Base-by-base conservation (phyloP, 106 monocot species). In the Agapanthus africanus region DNA sequence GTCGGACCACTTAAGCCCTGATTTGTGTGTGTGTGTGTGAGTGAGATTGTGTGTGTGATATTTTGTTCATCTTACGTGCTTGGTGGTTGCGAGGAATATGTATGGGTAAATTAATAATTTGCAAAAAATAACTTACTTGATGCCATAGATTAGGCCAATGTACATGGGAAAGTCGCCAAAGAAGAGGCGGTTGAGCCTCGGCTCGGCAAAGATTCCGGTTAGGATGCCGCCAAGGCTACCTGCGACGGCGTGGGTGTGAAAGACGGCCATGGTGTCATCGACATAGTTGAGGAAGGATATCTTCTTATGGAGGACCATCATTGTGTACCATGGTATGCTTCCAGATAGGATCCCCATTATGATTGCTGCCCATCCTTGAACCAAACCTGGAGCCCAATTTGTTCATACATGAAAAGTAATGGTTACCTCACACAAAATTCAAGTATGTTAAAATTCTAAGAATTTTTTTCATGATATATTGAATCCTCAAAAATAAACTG, bases 301-400 rank as follows among this genome's bases (percentile, higher is more conserved):
- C 35, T 63, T 62, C 25, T 63, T 72, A 41, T 72, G 72, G 44
- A 72, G 72, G 33, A 72, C 72, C 72, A 72, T 72, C 72, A 72
- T 72, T 0, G 72, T 72, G 63, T 42, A 72, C 72, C 72, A 72
- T 0, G 72, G 72, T 23, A 72, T 50, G 72, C 72, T 72, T 11
- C 72, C 72, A 4, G 72, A 72, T 16, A 72, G 35, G 1, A 72
- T 19, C 1, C 72, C 72, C 40, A 72, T 63, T 54, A 72, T 41
- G 21, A 72, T 41, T 5, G 63, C 72, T 0, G 72, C 61, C 46
- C 72, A 63, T 32, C 46, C 40, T n/a, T 72, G 72, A 11, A 72
- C 63, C n/a, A 72, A 35, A 13, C 59, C 71, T 70, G 11, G 4
- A 27, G n/a, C 35, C 18, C 63, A 63, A 37, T 38, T 35, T 36